Evolutionary conservation across 345 rosid species (phyloP), one percentile per base, ranked within the genome.

Genomic region (Gossypium thurberi): DNA sequence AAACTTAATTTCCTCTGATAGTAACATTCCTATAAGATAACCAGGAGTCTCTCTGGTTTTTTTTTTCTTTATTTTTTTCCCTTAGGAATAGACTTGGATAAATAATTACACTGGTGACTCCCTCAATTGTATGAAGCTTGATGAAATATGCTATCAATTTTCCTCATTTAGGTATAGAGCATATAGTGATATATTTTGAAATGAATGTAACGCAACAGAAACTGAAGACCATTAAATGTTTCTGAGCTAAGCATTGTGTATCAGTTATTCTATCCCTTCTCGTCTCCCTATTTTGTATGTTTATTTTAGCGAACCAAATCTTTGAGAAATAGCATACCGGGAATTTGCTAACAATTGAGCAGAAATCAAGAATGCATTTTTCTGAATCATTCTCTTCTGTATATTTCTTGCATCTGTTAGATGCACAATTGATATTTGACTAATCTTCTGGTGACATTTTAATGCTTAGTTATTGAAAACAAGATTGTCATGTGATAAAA

Each of bases 1-100:
- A 85, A 85, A 81, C 82, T 84, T 92, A 75, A 84, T 87, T 80
- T 87, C 93, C 81, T 82, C 84, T 57, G 84, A 84, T 77, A 83
- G 82, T 80, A 80, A 83, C 66, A 77, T 85, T 69, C 76, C 84
- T 40, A 73, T 79, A 78, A 92, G 91, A 80, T 83, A 87, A 83
- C 80, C 48, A 60, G 71, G 77, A 75, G 66, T 55, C 75, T 64
- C 25, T 20, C 15, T 25, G 43, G 48, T 50, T 72, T 55, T 37
- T 70, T 74, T 71, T 65, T 56, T 47, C 50, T 65, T 8, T 20
- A 65, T 13, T 37, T 72, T 21, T 13, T 37, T 69, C 69, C 74
- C 14, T 70, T 78, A 72, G 82, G 56, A 60, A 74, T 78, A 80
- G 84, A 78, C 55, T 76, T 20, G 51, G 77, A 70, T 68, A 74